Evolutionary conservation across 169 alveolate species (phyloP), one percentile per base, ranked within the genome.

Genomic region (Cryptosporidium canis): DNA sequence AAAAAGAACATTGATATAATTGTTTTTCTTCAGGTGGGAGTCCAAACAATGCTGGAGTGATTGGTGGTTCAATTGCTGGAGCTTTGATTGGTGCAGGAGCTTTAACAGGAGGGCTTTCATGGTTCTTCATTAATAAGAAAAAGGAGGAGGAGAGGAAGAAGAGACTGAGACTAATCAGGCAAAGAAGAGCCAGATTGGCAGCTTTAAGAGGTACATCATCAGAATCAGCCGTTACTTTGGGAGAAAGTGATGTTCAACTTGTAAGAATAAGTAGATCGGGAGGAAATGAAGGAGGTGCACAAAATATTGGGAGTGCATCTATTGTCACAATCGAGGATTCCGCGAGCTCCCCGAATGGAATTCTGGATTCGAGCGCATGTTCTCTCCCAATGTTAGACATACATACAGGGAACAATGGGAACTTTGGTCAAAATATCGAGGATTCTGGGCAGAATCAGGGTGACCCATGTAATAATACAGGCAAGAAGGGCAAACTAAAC

Each of bases 11-110:
- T 16, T n/a, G 63, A 51, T 12, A 14, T 47, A n/a, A n/a, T 68
- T 70, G 6, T 70, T 2, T 55, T 70, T 48, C 39, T 12, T 48
- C 39, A 48, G 27, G 7, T 51, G 24, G 51, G 12, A 41, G 21
- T 9, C 21, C 55, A 24, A 16, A 77, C 66, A n/a, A 58, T 9
- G 87, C 47, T 18, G 72, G 65, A 56, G 0, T 77, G 9, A 41
- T 55, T 3, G 87, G 87, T 18, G 87, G 87, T 39, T 41, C 77
- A 1, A 21, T 77, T 31, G 87, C 66, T 24, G 87, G 87, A 12
- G 70, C 72, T 24, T 41, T 77, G 33, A 43, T 77, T 12, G 87
- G 70, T 12, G 72, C 33, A 39, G 87, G 87, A 39, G 87, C 87
- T 0, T 0, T 77, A n/a, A 18, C 65, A 24, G 87, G 87, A 56